Base-by-base conservation (phyloP, 495 filamentous ascomycete species). In the Cercophora newfieldiana region DNA sequence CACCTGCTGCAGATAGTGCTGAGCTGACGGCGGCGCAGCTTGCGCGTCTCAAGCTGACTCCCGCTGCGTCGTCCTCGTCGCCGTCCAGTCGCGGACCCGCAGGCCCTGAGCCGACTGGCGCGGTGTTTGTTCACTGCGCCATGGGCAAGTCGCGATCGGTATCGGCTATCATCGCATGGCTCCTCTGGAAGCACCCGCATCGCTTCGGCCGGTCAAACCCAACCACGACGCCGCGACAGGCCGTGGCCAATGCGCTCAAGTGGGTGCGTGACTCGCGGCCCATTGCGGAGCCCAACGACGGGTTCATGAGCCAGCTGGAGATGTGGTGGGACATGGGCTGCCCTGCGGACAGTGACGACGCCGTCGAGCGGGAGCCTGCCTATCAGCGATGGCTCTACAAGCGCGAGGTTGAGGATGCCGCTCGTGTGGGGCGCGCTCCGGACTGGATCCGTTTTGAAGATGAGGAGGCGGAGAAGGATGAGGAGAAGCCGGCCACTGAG, bases 91-190 rank as follows among this genome's bases (percentile, higher is more conserved):
- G 37, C 37, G 37, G 37, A 16, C 37, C 37, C 12, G 12, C 30
- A 33, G 53, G 65, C 57, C 50, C 21, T 2, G 25, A 58, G 4
- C 54, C 67, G 29, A 47, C 72, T 30, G 73, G 73, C n/a, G 79
- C 74, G 22, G 78, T 83, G 51, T 78, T 79, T 49, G 81, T 81
- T 65, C 77, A 79, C 78, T 97, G 95, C 84, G 94, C 92, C 30
- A 96, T 97, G 92, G 95, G 95, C 31, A 94, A 94, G 79, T 97
- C 93, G 59, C 91, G 95, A 57, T 97, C 94, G 24, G 89, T 93
- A 66, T 88, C 93, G 51, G 83, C 93, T 68, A 83, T 93, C 66
- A 84, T 95, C 60, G 93, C 96, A 71, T 97, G 92, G 78, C 80
- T 98, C 59, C 89, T 97, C 72, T 87, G 89, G 79, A 84, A 83